Evolutionary conservation across 2,329 filamentous ascomycete genomes (phyloP).

Genomic region (Orbilia quercus): DNA sequence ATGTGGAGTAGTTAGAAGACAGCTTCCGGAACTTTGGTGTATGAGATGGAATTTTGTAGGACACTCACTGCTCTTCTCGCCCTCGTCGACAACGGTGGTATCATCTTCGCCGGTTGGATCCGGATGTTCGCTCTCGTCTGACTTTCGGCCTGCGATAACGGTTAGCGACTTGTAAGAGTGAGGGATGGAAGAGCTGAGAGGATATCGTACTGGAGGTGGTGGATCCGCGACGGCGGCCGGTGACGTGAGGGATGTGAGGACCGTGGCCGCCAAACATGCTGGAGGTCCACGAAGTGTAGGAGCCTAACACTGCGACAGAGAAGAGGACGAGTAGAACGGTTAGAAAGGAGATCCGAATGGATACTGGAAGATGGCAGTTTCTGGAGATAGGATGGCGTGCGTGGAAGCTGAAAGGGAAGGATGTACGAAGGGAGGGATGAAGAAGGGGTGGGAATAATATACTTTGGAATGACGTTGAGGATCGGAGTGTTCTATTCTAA

Average conservation of each 20-base stretch:
- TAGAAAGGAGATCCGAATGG: neutral
- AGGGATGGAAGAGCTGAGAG: neutral
- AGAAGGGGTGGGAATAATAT: slow-evolving; percentile 3
- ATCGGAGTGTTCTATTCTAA: neutral
- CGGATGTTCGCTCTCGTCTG: slow-evolving; percentile 54
- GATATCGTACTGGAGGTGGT: slow-evolving; percentile 40
- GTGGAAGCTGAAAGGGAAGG: too few relatives aligned
- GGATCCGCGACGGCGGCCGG: slow-evolving; percentile 47
- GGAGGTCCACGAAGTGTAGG: slow-evolving; percentile 52
- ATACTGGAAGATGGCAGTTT: too few relatives aligned
- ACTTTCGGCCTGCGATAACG: slow-evolving; percentile 56
- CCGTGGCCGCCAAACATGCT: slow-evolving; percentile 56
- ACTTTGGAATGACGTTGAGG: slow-evolving; percentile 27
- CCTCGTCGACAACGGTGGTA: slow-evolving; percentile 60
- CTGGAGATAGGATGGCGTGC: too few relatives aligned
- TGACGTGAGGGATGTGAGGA: slow-evolving; percentile 54
- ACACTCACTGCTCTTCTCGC: slow-evolving; percentile 60
- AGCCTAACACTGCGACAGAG: slow-evolving; percentile 46
- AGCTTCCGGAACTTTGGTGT: neutral
- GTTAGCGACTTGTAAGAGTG: neutral
- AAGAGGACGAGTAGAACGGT: slow-evolving; percentile 5
- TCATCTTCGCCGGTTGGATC: slow-evolving; percentile 59
- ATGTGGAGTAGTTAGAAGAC: neutral
- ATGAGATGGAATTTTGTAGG: neutral
- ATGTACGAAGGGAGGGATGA: neutral